Percentiles rank a stretch among this genome's conserved stretches.
Evolutionary conservation across 2,329 filamentous ascomycete genomes (phyloP).

Genomic region (Penicillium sclerotiorum): DNA sequence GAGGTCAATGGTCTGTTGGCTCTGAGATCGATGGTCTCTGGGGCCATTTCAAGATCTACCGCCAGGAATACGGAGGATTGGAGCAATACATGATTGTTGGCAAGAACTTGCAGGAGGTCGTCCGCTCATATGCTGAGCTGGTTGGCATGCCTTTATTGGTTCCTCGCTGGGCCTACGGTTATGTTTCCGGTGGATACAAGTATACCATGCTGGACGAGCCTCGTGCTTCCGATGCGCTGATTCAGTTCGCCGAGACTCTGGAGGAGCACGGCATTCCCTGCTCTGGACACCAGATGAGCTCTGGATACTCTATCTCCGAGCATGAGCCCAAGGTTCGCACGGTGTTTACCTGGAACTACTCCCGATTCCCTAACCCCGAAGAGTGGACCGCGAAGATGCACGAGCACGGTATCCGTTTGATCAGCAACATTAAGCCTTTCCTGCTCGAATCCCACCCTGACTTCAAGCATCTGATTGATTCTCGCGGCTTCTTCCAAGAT

Average conservation of each 20-base stretch:
- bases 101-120: slow-evolving; percentile 66
- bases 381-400: slow-evolving; percentile 66
- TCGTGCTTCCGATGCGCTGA: slow-evolving; percentile 57
- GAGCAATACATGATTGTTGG: slow-evolving; percentile 72
- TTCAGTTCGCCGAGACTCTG: slow-evolving; percentile 64
- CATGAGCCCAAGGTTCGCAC: slow-evolving; percentile 69
- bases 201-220: slow-evolving; percentile 62
- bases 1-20: slow-evolving; percentile 68
- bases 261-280: slow-evolving; percentile 69
- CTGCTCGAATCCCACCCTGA: slow-evolving; percentile 68
- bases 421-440: slow-evolving; percentile 75
- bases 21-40: slow-evolving; percentile 76
- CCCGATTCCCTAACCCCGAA: slow-evolving; percentile 70
- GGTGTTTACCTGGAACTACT: slow-evolving; percentile 71
- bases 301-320: slow-evolving; percentile 70
- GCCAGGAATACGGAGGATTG: slow-evolving; percentile 71
- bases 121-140: slow-evolving; percentile 66
- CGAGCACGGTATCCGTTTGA: slow-evolving; percentile 64
- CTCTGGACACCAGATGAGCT: slow-evolving; percentile 72
- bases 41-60: slow-evolving; percentile 73
- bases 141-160: slow-evolving; percentile 69
- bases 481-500: slow-evolving; percentile 66
- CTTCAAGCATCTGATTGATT: slow-evolving; percentile 62
- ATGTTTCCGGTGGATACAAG: slow-evolving; percentile 69
- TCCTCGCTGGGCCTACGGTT: slow-evolving; percentile 73